Conservation (phyloP, 495 filamentous ascomycete genomes). For the Hypoxylon fragiforme region DNA sequence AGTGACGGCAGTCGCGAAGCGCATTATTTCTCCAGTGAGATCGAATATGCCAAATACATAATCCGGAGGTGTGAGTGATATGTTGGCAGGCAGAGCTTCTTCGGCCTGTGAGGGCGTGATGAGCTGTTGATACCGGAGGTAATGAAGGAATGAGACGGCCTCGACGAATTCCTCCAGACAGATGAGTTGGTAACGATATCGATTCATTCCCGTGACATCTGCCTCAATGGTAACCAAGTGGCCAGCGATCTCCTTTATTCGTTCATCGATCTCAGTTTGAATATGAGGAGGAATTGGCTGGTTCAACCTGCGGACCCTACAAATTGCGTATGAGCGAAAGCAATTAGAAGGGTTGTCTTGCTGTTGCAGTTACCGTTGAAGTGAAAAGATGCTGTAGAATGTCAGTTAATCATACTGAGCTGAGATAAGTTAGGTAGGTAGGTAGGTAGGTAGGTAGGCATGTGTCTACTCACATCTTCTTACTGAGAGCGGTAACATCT, state of each 20-base stretch:
- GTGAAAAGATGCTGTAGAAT: constrained; percentile 88
- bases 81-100: constrained; percentile 51
- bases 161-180: constrained; percentile 94
- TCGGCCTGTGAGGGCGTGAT: constrained; percentile 65
- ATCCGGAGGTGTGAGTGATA: constrained; percentile 75
- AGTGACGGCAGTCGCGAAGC: constrained; percentile 83
- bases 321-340: constrained; percentile 14
- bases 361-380: constrained; percentile 69
- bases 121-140: constrained; percentile 74
- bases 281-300: constrained; percentile 66
- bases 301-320: constrained; percentile 66
- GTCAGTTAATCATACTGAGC: too few relatives aligned
- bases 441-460: too few relatives aligned
- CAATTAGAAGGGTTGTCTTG: constrained; percentile 5
- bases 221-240: constrained; percentile 67
- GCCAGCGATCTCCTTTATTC: constrained; percentile 65
- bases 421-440: too few relatives aligned
- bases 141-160: constrained; percentile 81
- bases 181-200: constrained; percentile 84
- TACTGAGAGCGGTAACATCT: constrained; percentile 90
- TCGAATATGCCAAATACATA: constrained; percentile 93
- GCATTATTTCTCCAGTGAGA: constrained; percentile 92
- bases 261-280: constrained; percentile 63
- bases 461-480: constrained; percentile 78
- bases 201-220: constrained; percentile 76